A percentile compares a stretch with the other conserved stretches of the same genome.
These are phyloP conservation scores for Capillidium heterosporum DNA, from an alignment of 371 early-diverging fungal species.

Conservation along the genomic window DNA sequence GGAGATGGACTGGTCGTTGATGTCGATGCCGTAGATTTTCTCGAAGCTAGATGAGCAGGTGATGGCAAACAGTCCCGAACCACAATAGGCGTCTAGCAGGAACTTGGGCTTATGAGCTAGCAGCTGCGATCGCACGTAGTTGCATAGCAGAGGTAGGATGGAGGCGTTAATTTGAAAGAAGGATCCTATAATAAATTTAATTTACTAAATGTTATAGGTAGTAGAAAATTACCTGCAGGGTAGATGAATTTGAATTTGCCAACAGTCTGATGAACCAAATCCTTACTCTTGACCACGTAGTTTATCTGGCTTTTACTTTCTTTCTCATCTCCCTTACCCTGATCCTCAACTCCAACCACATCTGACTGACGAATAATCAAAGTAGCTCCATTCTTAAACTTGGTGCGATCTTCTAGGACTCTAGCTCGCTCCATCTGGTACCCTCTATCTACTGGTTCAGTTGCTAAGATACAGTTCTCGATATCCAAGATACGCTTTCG, in stretches of 20 bases:
- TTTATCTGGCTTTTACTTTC: constrained; percentile 16
- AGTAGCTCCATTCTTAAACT: constrained; percentile 29
- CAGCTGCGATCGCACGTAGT: constrained; percentile 25
- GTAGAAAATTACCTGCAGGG: constrained; percentile 16
- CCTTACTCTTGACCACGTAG: no score
- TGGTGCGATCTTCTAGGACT: constrained; percentile 15
- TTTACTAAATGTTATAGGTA: constrained; percentile 16
- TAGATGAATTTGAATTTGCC: constrained; percentile 16
- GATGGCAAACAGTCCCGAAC: constrained; percentile 45
- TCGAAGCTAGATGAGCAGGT: constrained; percentile 28
- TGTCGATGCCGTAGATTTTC: constrained; percentile 41
- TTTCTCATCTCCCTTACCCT: constrained; percentile 6
- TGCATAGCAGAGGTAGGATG: constrained; percentile 29
- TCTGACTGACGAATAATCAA: constrained; percentile 28
- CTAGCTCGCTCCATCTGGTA: not conserved
- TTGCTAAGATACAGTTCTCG: constrained; percentile 37
- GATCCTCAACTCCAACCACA: constrained; percentile 9
- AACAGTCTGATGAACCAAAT: no score
- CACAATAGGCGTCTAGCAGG: constrained; percentile 48
- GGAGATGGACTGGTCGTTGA: constrained; percentile 26
- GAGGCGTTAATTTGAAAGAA: constrained; percentile 49
- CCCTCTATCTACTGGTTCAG: constrained; percentile 28
- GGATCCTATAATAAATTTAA: constrained; percentile 23
- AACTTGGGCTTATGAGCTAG: constrained; percentile 11
- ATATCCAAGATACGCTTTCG: constrained; percentile 34